A percentile compares a stretch with the other conserved stretches of the same genome.
phyloP scores from a whole-genome alignment of 2,329 filamentous ascomycete genomes.

The Sordariomycetes sp. region DNA sequence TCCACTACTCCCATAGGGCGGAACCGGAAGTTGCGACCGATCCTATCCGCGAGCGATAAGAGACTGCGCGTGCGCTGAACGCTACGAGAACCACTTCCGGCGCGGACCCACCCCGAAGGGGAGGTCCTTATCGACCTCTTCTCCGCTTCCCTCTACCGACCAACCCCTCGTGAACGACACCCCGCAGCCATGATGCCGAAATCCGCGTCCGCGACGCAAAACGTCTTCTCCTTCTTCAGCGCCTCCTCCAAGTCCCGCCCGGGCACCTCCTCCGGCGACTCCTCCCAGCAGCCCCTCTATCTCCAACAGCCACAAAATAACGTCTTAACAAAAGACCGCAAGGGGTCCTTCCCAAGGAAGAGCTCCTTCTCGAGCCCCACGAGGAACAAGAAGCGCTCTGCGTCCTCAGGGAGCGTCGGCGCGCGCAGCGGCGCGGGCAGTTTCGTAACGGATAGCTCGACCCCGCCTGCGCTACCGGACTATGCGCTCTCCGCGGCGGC shows the following conservation, averaged over 20 bases:
- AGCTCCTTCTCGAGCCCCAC: slow-evolving; percentile 31
- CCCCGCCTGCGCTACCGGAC: slow-evolving; percentile 39
- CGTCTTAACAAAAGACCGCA: slow-evolving; percentile 28
- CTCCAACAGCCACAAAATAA: slow-evolving; percentile 1
- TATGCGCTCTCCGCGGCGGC: slow-evolving; percentile 36
- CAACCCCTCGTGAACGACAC: neutral
- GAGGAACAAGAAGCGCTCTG: slow-evolving; percentile 22
- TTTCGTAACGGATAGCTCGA: slow-evolving; percentile 28
- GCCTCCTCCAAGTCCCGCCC: slow-evolving; percentile 4
- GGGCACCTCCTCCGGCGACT: slow-evolving; percentile 3
- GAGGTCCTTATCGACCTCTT: neutral
- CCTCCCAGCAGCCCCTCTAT: neutral
- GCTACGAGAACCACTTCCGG: neutral
- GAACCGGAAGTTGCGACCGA: neutral
- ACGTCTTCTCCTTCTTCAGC: slow-evolving; percentile 10
- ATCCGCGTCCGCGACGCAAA: slow-evolving; percentile 24
- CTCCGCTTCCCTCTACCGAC: neutral
- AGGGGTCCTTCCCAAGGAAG: slow-evolving; percentile 39
- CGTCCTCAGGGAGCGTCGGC: slow-evolving; percentile 23
- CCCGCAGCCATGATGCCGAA: slow-evolving; percentile 4
- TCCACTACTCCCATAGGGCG: neutral
- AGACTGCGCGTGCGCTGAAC: neutral
- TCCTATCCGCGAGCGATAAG: neutral
- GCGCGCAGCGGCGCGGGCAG: slow-evolving; percentile 20
- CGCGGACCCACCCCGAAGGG: neutral